Percentiles rank a stretch among this genome's conserved stretches.
Evolutionary conservation across 305 asterid genomes (phyloP).

Genomic region (Lippia alba): DNA sequence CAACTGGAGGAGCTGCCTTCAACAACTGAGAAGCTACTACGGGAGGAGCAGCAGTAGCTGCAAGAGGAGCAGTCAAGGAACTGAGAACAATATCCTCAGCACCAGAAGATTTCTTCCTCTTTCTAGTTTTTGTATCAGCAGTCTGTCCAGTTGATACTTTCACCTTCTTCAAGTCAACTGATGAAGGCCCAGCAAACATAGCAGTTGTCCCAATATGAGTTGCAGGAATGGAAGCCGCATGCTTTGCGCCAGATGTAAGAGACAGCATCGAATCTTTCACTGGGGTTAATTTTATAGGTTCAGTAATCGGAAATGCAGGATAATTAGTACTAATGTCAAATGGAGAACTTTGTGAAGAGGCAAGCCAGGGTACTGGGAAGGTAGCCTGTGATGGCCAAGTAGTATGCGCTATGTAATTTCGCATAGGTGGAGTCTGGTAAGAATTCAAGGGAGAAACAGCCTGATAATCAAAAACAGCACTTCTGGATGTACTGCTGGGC

Average conservation of each 20-base stretch:
- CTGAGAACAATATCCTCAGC: slow-evolving; percentile 57
- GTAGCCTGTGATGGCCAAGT: slow-evolving; percentile 62
- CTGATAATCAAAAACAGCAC: slow-evolving; percentile 61
- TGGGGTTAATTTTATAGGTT: slow-evolving; percentile 57
- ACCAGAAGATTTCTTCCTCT: slow-evolving; percentile 73
- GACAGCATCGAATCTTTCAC: slow-evolving; percentile 59
- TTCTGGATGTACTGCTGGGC: slow-evolving; percentile 52
- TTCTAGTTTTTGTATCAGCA: slow-evolving; percentile 67
- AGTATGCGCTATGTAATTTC: slow-evolving; percentile 54
- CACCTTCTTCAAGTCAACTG: slow-evolving; percentile 53
- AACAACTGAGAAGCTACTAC: slow-evolving; percentile 44
- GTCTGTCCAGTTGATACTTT: slow-evolving; percentile 52
- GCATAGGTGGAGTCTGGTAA: slow-evolving; percentile 60
- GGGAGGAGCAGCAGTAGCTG: slow-evolving; percentile 52
- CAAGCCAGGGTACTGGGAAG: slow-evolving; percentile 72
- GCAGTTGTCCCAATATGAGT: slow-evolving; percentile 51
- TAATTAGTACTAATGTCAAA: slow-evolving; percentile 58
- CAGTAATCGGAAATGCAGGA: slow-evolving; percentile 61
- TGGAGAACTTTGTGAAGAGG: slow-evolving; percentile 77
- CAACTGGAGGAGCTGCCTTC: slow-evolving; percentile 49
- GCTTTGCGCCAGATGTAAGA: slow-evolving; percentile 49
- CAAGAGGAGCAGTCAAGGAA: slow-evolving; percentile 45
- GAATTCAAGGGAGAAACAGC: slow-evolving; percentile 67
- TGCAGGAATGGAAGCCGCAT: slow-evolving; percentile 44
- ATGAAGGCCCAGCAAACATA: slow-evolving; percentile 49